A percentile compares a stretch with the other conserved stretches of the same genome.
Evolutionary conservation across 176 grass and related monocot genomes (phyloP).

Genomic region (Triticum turgidum): DNA sequence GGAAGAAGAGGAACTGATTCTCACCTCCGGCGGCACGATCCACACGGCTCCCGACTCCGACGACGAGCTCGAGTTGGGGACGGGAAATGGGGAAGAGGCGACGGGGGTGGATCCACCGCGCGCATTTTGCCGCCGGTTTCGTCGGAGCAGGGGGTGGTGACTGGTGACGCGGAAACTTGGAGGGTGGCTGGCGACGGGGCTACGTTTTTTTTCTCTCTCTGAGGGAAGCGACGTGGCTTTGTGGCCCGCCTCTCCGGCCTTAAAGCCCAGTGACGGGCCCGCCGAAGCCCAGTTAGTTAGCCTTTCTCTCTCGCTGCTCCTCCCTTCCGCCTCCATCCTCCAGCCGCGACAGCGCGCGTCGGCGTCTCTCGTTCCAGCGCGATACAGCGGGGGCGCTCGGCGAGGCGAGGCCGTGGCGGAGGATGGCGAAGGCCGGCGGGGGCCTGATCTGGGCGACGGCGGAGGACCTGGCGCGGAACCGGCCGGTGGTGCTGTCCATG

Average conservation of each 20-base stretch:
- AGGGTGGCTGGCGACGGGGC: not conserved
- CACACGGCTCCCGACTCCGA: not conserved
- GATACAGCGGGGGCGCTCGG: not conserved
- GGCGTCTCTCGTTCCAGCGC: not conserved
- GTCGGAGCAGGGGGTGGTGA: not conserved
- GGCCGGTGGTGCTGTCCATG: slow-evolving; percentile 60
- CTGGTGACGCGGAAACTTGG: slow-evolving; percentile 8
- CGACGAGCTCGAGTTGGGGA: not conserved
- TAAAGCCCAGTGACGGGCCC: not conserved
- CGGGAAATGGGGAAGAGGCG: not conserved
- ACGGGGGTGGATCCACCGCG: slow-evolving; percentile 7
- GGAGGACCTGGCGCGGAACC: slow-evolving; percentile 62
- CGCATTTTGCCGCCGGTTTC: slow-evolving; percentile 33
- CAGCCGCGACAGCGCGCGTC: not conserved
- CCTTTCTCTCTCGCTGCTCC: not conserved
- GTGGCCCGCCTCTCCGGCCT: not conserved
- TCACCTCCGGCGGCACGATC: slow-evolving; percentile 16
- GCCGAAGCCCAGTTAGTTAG: not conserved
- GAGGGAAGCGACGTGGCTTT: not conserved
- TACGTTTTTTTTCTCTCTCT: too few relatives aligned
- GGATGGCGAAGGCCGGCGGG: slow-evolving; percentile 49
- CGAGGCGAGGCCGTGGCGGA: not conserved
- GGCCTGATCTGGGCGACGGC: slow-evolving; percentile 78
- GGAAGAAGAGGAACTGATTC: not conserved
- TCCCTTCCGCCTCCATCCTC: not conserved